Conservation (phyloP, 352 stramenopile species). For the Phytophthora brassicae region DNA sequence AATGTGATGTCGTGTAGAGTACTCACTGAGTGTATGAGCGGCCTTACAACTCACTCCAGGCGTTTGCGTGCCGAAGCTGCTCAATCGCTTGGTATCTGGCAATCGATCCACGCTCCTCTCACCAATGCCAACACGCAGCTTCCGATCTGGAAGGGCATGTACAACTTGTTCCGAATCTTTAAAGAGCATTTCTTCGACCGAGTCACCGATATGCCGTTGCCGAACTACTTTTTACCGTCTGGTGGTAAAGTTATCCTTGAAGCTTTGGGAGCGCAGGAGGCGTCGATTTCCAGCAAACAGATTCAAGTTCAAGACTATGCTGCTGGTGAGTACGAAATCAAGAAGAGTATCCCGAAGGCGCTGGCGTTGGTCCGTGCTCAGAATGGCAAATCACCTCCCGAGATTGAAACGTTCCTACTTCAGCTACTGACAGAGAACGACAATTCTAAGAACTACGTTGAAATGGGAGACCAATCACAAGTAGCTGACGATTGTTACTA, state of each 20-base stretch:
- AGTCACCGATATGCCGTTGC: slow-evolving; percentile 79
- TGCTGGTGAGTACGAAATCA: slow-evolving; percentile 86
- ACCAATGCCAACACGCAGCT: slow-evolving; percentile 82
- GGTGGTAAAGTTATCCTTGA: slow-evolving; percentile 84
- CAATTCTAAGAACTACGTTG: slow-evolving; percentile 89
- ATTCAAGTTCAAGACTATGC: slow-evolving; percentile 88
- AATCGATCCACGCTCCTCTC: slow-evolving; percentile 81
- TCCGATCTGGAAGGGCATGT: slow-evolving; percentile 85
- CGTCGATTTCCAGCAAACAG: slow-evolving; percentile 81
- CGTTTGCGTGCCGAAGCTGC: slow-evolving; percentile 73
- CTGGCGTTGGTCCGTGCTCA: slow-evolving; percentile 78
- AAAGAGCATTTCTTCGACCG: slow-evolving; percentile 89
- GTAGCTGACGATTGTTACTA: slow-evolving; percentile 87
- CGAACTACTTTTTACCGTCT: slow-evolving; percentile 86
- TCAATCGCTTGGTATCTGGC: slow-evolving; percentile 79
- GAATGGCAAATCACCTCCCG: slow-evolving; percentile 73
- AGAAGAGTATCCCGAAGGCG: slow-evolving; percentile 79
- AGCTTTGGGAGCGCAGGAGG: slow-evolving; percentile 72
- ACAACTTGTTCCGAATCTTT: slow-evolving; percentile 88
- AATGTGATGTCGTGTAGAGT: slow-evolving; percentile 88
- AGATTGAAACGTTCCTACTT: slow-evolving; percentile 81
- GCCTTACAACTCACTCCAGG: slow-evolving; percentile 79
- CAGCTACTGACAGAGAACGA: slow-evolving; percentile 83
- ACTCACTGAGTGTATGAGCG: slow-evolving; percentile 85
- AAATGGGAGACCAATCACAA: slow-evolving; percentile 86